Percentiles rank a stretch among this genome's conserved stretches.
Evolutionary conservation across 768 basidiomycete genomes (phyloP).

Genomic region (Lentinula sp.): DNA sequence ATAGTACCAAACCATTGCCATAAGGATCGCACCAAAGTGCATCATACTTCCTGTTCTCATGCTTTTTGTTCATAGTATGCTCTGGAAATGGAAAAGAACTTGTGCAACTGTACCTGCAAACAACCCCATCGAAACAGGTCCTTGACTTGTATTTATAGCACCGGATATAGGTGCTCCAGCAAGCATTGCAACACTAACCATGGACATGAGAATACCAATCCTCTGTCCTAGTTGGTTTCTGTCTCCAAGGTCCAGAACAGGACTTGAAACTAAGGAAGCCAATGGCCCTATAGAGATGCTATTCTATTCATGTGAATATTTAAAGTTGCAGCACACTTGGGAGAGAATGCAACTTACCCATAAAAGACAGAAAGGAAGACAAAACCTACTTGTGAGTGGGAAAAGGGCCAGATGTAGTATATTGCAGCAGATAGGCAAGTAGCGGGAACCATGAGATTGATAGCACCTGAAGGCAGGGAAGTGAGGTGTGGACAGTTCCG

Average conservation of each 20-base stretch:
- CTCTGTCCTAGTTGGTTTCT: background rate
- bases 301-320: background rate
- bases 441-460: background rate
- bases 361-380: background rate
- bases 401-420: background rate
- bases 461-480: background rate
- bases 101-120: background rate
- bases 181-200: background rate
- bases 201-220: background rate
- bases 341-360: background rate
- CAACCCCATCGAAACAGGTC: background rate
- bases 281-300: background rate
- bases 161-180: background rate
- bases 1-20: conserved; percentile 10
- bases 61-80: background rate
- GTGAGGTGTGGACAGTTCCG: background rate
- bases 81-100: too few species aligned
- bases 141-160: background rate
- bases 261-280: background rate
- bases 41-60: background rate
- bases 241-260: background rate
- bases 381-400: background rate
- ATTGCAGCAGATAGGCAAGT: background rate
- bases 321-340: background rate
- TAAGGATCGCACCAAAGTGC: conserved; percentile 2